phyloP scores from a whole-genome alignment of 2,329 filamentous ascomycete genomes.

The Fusarium albidum region DNA sequence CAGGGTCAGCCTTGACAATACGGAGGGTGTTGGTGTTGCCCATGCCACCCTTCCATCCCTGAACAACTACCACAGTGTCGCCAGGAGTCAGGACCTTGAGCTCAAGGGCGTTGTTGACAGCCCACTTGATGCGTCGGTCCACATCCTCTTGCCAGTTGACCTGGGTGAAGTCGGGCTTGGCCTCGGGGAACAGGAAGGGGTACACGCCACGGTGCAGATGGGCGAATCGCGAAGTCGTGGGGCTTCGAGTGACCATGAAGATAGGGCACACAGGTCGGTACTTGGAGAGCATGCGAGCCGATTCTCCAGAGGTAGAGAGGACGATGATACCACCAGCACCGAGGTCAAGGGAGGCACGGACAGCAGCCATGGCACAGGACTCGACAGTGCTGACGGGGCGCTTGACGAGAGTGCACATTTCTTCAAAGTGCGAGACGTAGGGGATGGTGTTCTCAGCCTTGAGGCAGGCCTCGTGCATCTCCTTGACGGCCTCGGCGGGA shows the following conservation, averaged over 20 bases:
- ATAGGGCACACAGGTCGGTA: slow-evolving; percentile 99
- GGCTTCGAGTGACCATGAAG: slow-evolving; percentile 96
- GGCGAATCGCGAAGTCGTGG: slow-evolving; percentile 83
- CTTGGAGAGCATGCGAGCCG: slow-evolving; percentile 95
- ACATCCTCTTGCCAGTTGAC: slow-evolving; percentile 99
- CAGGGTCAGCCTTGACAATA: slow-evolving; percentile 68
- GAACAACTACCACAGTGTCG: slow-evolving; percentile 82
- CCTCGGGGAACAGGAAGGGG: slow-evolving; percentile 92
- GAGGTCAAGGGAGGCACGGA: slow-evolving; percentile 93
- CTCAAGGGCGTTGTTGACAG: slow-evolving; percentile 84
- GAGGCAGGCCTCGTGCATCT: slow-evolving; percentile 99
- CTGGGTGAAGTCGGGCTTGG: slow-evolving; percentile 92
- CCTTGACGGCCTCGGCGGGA: slow-evolving; percentile 87
- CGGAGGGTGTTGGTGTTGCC: slow-evolving; percentile 87
- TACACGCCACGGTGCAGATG: slow-evolving; percentile 98
- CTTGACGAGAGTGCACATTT: slow-evolving; percentile 84
- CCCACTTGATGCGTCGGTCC: slow-evolving; percentile 97
- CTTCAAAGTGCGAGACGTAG: slow-evolving; percentile 96
- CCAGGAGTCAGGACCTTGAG: slow-evolving; percentile 78
- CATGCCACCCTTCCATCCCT: slow-evolving; percentile 92
- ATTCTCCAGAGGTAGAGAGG: slow-evolving; percentile 93
- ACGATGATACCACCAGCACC: slow-evolving; percentile 97
- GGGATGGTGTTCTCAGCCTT: slow-evolving; percentile 97
- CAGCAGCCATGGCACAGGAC: slow-evolving; percentile 96
- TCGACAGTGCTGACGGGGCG: slow-evolving; percentile 89